These are phyloP conservation scores for Agrocybe pediades DNA, from an alignment of 768 basidiomycete genomes.

Conservation along the genomic window DNA sequence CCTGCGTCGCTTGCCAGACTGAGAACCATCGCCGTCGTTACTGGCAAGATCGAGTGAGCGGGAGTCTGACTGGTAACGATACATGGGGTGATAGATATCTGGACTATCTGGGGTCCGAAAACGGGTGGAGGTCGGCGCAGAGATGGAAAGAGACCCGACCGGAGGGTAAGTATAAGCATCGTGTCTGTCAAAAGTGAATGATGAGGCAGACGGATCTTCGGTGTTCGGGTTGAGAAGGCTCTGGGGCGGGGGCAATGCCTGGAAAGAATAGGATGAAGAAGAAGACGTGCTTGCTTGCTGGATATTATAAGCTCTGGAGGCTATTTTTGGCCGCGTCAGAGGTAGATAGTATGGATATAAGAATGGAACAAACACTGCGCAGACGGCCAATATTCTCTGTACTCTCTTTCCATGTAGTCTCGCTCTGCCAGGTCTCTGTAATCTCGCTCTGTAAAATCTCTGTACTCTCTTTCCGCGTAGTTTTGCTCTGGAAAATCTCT, in stretches of 20 bases:
- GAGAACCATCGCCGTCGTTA: constrained; percentile 24
- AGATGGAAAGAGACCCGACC: constrained; percentile 17
- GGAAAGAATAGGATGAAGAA: neutral
- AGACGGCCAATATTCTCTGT: constrained; percentile 3
- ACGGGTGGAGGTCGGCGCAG: constrained; percentile 14
- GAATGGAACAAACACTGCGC: neutral
- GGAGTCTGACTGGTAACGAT: constrained; percentile 12
- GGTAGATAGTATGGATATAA: neutral
- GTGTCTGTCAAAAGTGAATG: constrained; percentile 15
- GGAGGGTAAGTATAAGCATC: constrained; percentile 17
- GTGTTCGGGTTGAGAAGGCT: constrained; percentile 5
- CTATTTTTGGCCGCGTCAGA: constrained; percentile 2
- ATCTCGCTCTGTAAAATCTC: neutral
- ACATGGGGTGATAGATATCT: constrained; percentile 10
- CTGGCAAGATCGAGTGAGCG: constrained; percentile 25
- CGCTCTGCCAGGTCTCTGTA: neutral
- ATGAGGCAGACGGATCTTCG: constrained; percentile 6
- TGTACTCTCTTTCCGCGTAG: neutral
- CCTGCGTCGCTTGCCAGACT: constrained; percentile 31
- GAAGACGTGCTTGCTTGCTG: neutral
- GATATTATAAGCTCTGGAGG: constrained; percentile 3
- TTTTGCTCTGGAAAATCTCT: too few relatives aligned
- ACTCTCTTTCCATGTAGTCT: neutral
- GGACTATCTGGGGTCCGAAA: constrained; percentile 14
- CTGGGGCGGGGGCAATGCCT: constrained; percentile 6